These are phyloP conservation scores for Sporothrix luriei DNA, from an alignment of 2,329 filamentous ascomycete genomes.

Conservation along the genomic window DNA sequence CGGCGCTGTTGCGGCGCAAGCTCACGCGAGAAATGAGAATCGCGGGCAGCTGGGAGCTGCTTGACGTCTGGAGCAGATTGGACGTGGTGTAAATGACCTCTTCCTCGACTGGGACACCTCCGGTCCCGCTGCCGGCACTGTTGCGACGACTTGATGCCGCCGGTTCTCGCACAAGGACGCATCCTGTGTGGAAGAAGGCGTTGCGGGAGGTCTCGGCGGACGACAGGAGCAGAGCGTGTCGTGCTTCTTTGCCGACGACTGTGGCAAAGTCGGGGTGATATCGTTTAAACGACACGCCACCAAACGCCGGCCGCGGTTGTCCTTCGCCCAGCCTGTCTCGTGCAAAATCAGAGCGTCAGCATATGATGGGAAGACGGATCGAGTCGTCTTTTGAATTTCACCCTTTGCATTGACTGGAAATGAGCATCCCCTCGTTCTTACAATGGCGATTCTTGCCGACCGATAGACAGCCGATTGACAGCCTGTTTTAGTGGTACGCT, in stretches of 20 bases:
- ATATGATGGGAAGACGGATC: too few relatives aligned
- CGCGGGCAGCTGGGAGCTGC: constrained; percentile 46
- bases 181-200: constrained; percentile 52
- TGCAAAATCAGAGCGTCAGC: not conserved
- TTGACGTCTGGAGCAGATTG: constrained; percentile 46
- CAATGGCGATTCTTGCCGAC: constrained; percentile 28
- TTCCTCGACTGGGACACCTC: constrained; percentile 18
- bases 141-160: not conserved
- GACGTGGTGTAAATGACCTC: constrained; percentile 53
- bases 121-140: not conserved
- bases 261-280: constrained; percentile 46
- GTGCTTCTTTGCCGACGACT: constrained; percentile 43
- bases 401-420: not conserved
- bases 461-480: constrained; percentile 28
- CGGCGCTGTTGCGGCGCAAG: constrained; percentile 39
- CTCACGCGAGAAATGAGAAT: constrained; percentile 52
- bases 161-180: constrained; percentile 46
- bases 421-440: not conserved
- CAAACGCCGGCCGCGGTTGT: not conserved
- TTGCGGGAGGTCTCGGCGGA: constrained; percentile 47
- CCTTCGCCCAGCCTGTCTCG: not conserved
- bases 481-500: not conserved
- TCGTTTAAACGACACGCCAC: constrained; percentile 42
- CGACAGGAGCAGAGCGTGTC: constrained; percentile 49
- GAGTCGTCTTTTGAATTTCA: not conserved